These are phyloP conservation scores for Penicillium expansum DNA, from an alignment of 2,329 filamentous ascomycete genomes.

Conservation along the genomic window DNA sequence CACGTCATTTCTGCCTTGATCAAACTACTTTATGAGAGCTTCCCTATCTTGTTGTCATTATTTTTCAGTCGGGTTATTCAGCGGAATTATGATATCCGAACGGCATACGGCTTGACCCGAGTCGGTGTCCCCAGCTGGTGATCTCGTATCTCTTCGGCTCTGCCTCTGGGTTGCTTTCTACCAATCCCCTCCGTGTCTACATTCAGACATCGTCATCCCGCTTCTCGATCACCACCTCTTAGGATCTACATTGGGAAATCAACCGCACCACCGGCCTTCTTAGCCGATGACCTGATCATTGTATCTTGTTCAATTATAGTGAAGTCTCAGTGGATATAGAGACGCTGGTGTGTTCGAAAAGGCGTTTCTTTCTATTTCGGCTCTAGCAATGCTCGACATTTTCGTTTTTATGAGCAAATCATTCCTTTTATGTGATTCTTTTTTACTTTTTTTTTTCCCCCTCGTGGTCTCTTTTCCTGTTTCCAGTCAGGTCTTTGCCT, in stretches of 20 bases:
- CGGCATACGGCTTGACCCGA: conserved; percentile 17
- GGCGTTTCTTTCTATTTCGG: conserved; percentile 20
- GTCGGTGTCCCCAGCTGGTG: conserved; percentile 18
- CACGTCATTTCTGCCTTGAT: conserved; percentile 14
- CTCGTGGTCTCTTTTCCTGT: conserved; percentile 10
- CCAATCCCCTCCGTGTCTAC: not conserved
- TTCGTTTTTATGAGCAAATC: conserved; percentile 12
- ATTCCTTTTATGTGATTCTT: conserved; percentile 15
- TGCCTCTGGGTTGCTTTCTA: not conserved
- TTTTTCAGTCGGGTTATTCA: conserved; percentile 26
- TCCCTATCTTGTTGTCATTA: conserved; percentile 10
- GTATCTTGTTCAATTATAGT: not conserved
- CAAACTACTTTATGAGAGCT: conserved; percentile 17
- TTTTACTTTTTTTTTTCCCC: conserved; percentile 4
- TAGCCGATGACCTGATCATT: not conserved
- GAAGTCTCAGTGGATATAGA: conserved; percentile 3
- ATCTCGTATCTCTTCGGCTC: conserved; percentile 5
- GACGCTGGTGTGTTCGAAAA: conserved; percentile 16
- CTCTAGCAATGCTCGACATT: conserved; percentile 13
- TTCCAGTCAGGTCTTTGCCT: conserved; percentile 2
- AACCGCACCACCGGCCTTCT: not conserved
- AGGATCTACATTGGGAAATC: not conserved
- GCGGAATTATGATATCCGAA: conserved; percentile 32
- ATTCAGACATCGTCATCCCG: not conserved
- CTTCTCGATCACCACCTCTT: not conserved